These are phyloP conservation scores for Podochytrium sp. DNA, from an alignment of 192 early-diverging fungal genomes.

Conservation along the genomic window DNA sequence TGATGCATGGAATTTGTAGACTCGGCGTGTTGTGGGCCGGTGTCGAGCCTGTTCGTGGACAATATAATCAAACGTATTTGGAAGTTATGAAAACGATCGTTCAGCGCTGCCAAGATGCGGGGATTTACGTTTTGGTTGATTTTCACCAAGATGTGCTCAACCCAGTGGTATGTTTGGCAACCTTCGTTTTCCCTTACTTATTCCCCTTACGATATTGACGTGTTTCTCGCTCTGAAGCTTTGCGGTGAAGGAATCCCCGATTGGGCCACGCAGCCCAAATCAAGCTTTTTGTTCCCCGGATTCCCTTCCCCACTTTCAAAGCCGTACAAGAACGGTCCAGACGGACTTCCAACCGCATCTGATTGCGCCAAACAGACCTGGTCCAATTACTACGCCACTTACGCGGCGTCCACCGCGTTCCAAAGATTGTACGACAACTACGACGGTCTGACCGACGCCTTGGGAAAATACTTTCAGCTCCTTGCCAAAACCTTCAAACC, in stretches of 20 bases:
- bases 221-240: slow-evolving; percentile 43
- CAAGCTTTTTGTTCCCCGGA: not conserved
- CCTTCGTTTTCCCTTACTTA: too few species aligned
- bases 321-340: too few species aligned
- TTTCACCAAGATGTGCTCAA: slow-evolving; percentile 63
- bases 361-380: not conserved
- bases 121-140: slow-evolving; percentile 65
- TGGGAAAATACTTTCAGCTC: slow-evolving; percentile 56
- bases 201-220: too few species aligned
- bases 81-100: slow-evolving; percentile 54
- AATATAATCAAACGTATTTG: slow-evolving; percentile 60
- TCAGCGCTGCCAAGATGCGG: slow-evolving; percentile 41
- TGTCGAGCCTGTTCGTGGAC: slow-evolving; percentile 60
- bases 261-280: slow-evolving; percentile 24
- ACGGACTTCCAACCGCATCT: too few species aligned
- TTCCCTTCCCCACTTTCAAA: slow-evolving; percentile 5
- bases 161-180: too few species aligned
- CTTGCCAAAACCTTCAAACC: slow-evolving; percentile 49
- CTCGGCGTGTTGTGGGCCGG: slow-evolving; percentile 58
- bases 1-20: too few species aligned
- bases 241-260: slow-evolving; percentile 59
- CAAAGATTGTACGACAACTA: slow-evolving; percentile 57
- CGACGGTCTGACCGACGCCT: slow-evolving; percentile 55
- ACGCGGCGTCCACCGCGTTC: not conserved
- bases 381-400: not conserved